phyloP scores from a whole-genome alignment of 2,329 filamentous ascomycete species.

The Cercospora sp. region DNA sequence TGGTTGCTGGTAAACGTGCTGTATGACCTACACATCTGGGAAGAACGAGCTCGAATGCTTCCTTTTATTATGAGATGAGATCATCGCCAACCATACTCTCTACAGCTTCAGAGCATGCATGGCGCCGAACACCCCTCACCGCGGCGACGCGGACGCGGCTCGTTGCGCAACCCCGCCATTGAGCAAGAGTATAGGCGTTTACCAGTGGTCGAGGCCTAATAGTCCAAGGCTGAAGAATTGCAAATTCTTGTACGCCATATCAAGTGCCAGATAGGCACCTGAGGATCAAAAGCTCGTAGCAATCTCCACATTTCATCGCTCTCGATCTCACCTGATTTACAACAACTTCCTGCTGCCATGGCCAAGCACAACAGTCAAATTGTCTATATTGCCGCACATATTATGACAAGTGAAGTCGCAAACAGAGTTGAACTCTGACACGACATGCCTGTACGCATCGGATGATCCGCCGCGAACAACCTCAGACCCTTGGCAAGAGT shows the following conservation, averaged over 20 bases:
- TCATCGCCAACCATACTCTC: not conserved
- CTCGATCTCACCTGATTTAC: not conserved
- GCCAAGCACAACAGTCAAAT: not conserved
- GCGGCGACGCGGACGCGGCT: slow-evolving; percentile 7
- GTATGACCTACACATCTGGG: not conserved
- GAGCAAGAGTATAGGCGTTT: slow-evolving; percentile 5
- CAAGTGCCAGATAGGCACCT: not conserved
- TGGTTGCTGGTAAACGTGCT: not conserved
- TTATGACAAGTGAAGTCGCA: slow-evolving; percentile 3
- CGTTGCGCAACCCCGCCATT: slow-evolving; percentile 1
- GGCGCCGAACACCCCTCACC: slow-evolving; percentile 8
- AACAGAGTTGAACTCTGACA: not conserved
- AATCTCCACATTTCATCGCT: not conserved
- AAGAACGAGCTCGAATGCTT: not conserved
- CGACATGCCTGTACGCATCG: not conserved
- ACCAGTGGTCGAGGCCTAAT: not conserved
- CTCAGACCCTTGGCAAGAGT: not conserved
- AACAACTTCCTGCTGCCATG: not conserved
- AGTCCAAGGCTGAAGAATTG: not conserved
- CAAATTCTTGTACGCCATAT: not conserved
- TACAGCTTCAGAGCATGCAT: slow-evolving; percentile 8
- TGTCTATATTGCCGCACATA: not conserved
- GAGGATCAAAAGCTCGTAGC: not conserved
- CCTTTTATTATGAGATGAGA: not conserved
- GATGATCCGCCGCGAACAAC: not conserved